Conservation (phyloP, 129 eudicot species). For the Pittosporum tobira region DNA sequence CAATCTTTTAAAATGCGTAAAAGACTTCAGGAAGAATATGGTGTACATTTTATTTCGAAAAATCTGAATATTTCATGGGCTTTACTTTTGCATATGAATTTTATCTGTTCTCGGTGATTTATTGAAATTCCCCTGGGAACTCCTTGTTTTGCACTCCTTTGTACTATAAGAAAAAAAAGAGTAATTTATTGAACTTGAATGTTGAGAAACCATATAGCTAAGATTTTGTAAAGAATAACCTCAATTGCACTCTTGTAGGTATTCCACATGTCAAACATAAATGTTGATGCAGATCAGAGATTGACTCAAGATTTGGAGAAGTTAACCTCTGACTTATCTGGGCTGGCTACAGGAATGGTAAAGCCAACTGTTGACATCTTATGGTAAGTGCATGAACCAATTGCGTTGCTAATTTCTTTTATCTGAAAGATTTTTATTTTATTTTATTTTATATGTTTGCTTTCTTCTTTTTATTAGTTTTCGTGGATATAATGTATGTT, state of each 20-base stretch:
- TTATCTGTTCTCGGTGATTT: no score
- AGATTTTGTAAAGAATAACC: not conserved
- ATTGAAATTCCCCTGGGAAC: no score
- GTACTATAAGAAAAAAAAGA: no score
- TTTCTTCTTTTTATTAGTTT: constrained; percentile 4
- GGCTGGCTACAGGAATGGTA: constrained; percentile 96
- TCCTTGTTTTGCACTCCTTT: not conserved
- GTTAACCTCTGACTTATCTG: constrained; percentile 67
- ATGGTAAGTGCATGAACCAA: constrained; percentile 45
- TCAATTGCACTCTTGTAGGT: constrained; percentile 44
- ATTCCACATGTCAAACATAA: constrained; percentile 60
- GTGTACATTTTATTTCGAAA: not conserved
- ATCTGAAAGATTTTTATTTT: not conserved
- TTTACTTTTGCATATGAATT: constrained; percentile 6
- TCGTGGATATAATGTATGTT: constrained; percentile 2
- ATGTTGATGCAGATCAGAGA: constrained; percentile 94
- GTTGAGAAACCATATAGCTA: not conserved
- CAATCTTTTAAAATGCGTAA: not conserved
- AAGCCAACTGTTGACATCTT: constrained; percentile 93
- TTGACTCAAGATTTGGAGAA: constrained; percentile 93
- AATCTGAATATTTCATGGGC: not conserved
- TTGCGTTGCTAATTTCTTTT: constrained; percentile 8
- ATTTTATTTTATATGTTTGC: not conserved
- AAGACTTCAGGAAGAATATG: not conserved
- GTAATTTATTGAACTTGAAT: not conserved